A percentile compares a stretch with the other conserved stretches of the same genome.
These are phyloP conservation scores for Buddleja alternifolia DNA, from an alignment of 257 asterid genomes.

Conservation along the genomic window DNA sequence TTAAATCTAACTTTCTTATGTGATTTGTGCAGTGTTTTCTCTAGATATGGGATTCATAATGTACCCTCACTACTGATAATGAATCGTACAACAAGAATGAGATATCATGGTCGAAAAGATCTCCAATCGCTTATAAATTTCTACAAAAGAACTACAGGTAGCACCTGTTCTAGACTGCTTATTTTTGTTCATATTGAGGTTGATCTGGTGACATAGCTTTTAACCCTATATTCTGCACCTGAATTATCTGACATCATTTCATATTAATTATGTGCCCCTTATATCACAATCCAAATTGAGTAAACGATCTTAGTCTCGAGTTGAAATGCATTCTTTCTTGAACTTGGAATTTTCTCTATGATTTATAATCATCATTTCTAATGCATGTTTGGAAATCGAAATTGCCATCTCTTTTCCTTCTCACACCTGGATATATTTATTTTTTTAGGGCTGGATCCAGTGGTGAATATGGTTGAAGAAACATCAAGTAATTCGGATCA, in stretches of 20 bases:
- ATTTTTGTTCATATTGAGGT: background rate
- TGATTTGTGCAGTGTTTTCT: slow-evolving; percentile 57
- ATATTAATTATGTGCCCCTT: background rate
- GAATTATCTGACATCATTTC: background rate
- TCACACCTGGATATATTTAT: slow-evolving; percentile 14
- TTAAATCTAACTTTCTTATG: slow-evolving; percentile 26
- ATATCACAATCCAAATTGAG: background rate
- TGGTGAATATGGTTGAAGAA: slow-evolving; percentile 42
- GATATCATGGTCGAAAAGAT: slow-evolving; percentile 65
- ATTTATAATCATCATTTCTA: background rate
- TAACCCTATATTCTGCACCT: background rate
- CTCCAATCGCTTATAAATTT: slow-evolving; percentile 55
- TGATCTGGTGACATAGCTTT: slow-evolving; percentile 16
- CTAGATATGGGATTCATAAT: slow-evolving; percentile 83
- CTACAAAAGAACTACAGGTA: slow-evolving; percentile 78
- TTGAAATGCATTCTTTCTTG: slow-evolving; percentile 18
- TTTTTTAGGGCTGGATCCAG: slow-evolving; percentile 49
- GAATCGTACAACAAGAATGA: slow-evolving; percentile 52
- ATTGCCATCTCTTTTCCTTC: slow-evolving; percentile 18
- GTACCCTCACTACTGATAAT: slow-evolving; percentile 72
- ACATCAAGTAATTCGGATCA: slow-evolving; percentile 22
- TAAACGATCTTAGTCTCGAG: background rate
- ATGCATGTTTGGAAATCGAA: slow-evolving; percentile 13
- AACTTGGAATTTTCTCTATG: background rate
- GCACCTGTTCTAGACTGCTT: background rate